A percentile compares a stretch with the other conserved stretches of the same genome.
phyloP scores from a whole-genome alignment of 2,329 filamentous ascomycete genomes.

The Fusarium sambucinum region DNA sequence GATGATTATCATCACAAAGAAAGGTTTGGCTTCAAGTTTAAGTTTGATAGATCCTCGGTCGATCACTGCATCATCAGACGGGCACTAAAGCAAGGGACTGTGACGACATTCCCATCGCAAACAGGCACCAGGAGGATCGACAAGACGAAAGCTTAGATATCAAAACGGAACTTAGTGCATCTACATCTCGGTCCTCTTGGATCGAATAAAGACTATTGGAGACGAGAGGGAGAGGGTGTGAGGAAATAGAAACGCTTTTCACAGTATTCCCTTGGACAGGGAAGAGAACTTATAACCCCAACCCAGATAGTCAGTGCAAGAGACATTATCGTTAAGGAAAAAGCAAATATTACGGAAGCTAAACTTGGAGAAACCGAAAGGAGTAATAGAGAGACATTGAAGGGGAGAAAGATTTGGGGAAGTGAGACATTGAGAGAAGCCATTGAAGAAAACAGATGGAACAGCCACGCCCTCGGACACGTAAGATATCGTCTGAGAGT shows the following conservation, averaged over 20 bases:
- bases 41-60: conserved; percentile 13
- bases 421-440: conserved; percentile 38
- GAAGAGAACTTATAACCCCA: conserved; percentile 8
- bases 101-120: conserved; percentile 27
- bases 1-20: conserved; percentile 7
- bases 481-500: conserved; percentile 5
- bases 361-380: conserved; percentile 22
- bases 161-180: conserved; percentile 20
- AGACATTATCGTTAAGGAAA: conserved; percentile 11
- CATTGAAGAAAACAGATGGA: conserved; percentile 22
- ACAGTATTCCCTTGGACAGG: conserved; percentile 4
- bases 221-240: conserved; percentile 5
- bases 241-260: background rate
- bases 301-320: conserved; percentile 16
- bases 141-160: conserved; percentile 10
- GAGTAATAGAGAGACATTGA: conserved; percentile 31
- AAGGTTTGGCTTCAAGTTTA: conserved; percentile 7
- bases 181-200: conserved; percentile 20
- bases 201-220: background rate
- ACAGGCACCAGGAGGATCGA: conserved; percentile 27
- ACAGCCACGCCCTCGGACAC: conserved; percentile 11
- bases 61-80: conserved; percentile 22
- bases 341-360: conserved; percentile 30
- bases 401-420: conserved; percentile 22
- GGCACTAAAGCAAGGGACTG: conserved; percentile 20